These are phyloP conservation scores for Seminavis robusta DNA, from an alignment of 108 stramenopile species.

Conservation along the genomic window DNA sequence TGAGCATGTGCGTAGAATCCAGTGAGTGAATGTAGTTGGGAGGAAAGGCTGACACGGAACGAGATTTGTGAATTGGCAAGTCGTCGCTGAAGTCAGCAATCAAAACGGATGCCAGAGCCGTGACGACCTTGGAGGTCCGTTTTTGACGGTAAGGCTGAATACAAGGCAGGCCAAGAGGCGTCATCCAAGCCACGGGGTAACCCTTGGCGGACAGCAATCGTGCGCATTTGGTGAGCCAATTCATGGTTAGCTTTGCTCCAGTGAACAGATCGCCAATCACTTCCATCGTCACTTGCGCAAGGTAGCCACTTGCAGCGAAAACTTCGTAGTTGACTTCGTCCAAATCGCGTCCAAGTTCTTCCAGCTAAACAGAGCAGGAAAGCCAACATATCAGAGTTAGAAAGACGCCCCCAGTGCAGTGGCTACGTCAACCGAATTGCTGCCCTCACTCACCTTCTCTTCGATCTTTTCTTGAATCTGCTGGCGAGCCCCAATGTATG, in stretches of 20 bases:
- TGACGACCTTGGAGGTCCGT: constrained; percentile 74
- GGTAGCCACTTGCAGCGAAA: constrained; percentile 78
- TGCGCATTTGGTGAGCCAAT: constrained; percentile 91
- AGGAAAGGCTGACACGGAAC: constrained; percentile 96
- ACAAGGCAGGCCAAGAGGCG: constrained; percentile 96
- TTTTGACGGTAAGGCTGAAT: constrained; percentile 95
- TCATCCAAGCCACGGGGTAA: constrained; percentile 97
- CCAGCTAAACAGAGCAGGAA: constrained; percentile 24
- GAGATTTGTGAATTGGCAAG: constrained; percentile 78
- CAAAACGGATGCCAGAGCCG: constrained; percentile 85
- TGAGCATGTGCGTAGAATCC: constrained; percentile 99
- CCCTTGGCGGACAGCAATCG: constrained; percentile 80
- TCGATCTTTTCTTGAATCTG: constrained; percentile 93
- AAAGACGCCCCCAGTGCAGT: neutral
- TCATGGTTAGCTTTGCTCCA: constrained; percentile 94
- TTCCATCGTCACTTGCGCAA: constrained; percentile 91
- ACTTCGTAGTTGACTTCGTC: constrained; percentile 85
- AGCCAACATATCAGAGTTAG: no score
- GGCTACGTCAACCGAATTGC: no score
- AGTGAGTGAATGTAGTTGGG: constrained; percentile 99
- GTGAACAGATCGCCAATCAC: constrained; percentile 94
- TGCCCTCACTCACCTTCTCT: constrained; percentile 50
- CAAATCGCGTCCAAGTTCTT: constrained; percentile 72
- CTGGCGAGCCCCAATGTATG: constrained; percentile 93
- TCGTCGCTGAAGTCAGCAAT: constrained; percentile 80